Conservation (phyloP, 2,329 filamentous ascomycete genomes). For the Diaporthe ilicicola region DNA sequence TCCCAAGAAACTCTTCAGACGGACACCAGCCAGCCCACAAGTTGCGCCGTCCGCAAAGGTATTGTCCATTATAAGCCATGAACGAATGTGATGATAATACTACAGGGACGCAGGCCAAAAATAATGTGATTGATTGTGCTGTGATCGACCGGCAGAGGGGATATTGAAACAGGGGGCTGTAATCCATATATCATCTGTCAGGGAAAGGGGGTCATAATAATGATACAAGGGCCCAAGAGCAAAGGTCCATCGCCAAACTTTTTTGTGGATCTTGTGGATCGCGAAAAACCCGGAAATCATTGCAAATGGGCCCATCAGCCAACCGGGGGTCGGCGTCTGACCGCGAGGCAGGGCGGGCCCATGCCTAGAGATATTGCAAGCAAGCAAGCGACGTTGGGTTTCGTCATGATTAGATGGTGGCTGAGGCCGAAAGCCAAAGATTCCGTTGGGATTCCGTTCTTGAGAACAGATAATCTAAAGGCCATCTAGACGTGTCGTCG, state of each 20-base stretch:
- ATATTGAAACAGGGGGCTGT: constrained; percentile 24
- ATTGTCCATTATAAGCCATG: constrained; percentile 22
- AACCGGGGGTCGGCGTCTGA: neutral
- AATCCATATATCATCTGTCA: constrained; percentile 27
- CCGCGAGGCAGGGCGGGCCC: constrained; percentile 14
- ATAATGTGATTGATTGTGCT: constrained; percentile 1
- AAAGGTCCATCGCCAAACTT: constrained; percentile 27
- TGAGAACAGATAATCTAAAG: constrained; percentile 32
- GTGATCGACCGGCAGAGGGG: constrained; percentile 10
- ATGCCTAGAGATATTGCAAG: constrained; percentile 17
- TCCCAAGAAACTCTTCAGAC: neutral
- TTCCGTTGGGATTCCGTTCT: constrained; percentile 25
- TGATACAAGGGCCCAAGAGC: constrained; percentile 28
- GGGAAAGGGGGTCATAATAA: constrained; percentile 20
- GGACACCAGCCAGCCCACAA: neutral
- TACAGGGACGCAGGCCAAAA: constrained; percentile 24
- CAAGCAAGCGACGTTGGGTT: constrained; percentile 23
- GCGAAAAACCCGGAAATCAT: constrained; percentile 15
- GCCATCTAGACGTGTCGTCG: constrained; percentile 35
- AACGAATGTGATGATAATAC: constrained; percentile 26
- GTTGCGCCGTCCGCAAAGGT: neutral
- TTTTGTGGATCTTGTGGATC: too few relatives aligned
- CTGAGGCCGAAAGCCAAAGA: constrained; percentile 24
- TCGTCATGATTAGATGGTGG: constrained; percentile 25
- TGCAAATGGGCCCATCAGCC: neutral